phyloP scores from a whole-genome alignment of 164 flowering plant species.

The Vitis amurensis region DNA sequence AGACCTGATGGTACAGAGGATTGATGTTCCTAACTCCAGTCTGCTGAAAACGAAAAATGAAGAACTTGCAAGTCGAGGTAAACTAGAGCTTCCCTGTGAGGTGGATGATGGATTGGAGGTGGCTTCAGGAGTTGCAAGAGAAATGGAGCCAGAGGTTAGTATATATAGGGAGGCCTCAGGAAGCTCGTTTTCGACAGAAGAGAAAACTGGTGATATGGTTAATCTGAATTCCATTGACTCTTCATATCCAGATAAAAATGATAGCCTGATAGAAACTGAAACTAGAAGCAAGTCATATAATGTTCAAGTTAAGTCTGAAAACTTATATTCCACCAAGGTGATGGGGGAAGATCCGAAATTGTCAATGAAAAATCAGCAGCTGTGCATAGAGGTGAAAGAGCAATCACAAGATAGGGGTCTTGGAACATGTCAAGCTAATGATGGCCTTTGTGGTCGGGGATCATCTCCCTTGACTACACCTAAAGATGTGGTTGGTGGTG shows the following conservation, averaged over 20 bases:
- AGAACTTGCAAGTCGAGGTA: background rate
- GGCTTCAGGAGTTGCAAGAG: slow-evolving; percentile 12
- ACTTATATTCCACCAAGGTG: background rate
- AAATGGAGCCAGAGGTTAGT: slow-evolving; percentile 5
- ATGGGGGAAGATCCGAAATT: background rate
- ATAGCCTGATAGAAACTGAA: background rate
- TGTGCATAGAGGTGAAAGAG: background rate
- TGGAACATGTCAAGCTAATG: background rate
- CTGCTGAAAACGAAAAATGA: slow-evolving; percentile 1
- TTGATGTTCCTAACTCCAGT: slow-evolving; percentile 1
- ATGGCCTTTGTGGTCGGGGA: slow-evolving; percentile 5
- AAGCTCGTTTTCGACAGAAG: slow-evolving; percentile 8
- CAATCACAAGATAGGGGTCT: background rate
- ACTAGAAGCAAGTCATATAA: background rate
- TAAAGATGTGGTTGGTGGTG: slow-evolving; percentile 6
- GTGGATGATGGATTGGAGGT: slow-evolving; percentile 7
- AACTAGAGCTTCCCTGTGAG: background rate
- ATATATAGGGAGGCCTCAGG: slow-evolving; percentile 8
- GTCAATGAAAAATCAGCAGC: background rate
- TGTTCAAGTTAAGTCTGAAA: slow-evolving; percentile 2
- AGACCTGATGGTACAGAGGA: background rate
- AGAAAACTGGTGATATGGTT: background rate
- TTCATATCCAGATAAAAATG: background rate
- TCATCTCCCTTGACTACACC: slow-evolving; percentile 10
- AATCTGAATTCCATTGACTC: slow-evolving; percentile 11